phyloP scores from a whole-genome alignment of 805 yeast species.

The Saturnispora zaruensis region DNA sequence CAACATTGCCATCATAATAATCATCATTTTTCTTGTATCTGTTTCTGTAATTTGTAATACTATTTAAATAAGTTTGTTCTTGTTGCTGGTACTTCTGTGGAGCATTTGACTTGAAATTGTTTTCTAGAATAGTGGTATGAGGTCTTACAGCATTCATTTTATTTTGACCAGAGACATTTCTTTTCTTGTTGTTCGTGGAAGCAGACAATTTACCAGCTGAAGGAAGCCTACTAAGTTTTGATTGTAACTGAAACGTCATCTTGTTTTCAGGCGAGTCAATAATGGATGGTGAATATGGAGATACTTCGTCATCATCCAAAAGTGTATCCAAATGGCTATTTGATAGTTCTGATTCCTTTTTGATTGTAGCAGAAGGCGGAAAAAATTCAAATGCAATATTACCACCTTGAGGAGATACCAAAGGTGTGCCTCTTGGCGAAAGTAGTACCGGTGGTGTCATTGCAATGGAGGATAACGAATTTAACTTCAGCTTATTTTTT shows the following conservation, averaged over 20 bases:
- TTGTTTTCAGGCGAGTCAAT: conserved; percentile 1
- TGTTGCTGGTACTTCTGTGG: conserved; percentile 42
- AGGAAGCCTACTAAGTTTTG: conserved; percentile 2
- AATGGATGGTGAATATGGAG: neutral
- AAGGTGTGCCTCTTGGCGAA: conserved; percentile 28
- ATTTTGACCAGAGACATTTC: neutral
- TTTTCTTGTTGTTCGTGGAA: neutral
- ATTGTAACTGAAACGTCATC: neutral
- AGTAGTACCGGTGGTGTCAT: conserved; percentile 21
- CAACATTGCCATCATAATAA: conserved; percentile 40
- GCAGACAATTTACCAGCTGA: neutral
- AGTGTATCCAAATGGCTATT: neutral
- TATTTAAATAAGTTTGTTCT: conserved; percentile 42
- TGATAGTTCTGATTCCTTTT: neutral
- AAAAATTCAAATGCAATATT: conserved; percentile 6
- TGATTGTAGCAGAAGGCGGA: neutral
- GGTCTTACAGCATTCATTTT: conserved; percentile 17
- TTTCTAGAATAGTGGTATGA: conserved; percentile 24
- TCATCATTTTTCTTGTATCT: conserved; percentile 36
- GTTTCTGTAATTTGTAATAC: conserved; percentile 31
- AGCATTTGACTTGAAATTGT: conserved; percentile 26
- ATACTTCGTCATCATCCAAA: neutral
- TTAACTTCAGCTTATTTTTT: conserved; percentile 18
- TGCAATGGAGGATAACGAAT: conserved; percentile 14
- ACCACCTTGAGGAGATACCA: conserved; percentile 19